A percentile compares a stretch with the other conserved stretches of the same genome.
Conservation (phyloP, 495 filamentous ascomycete genomes). For the Penicillium paradoxum region DNA sequence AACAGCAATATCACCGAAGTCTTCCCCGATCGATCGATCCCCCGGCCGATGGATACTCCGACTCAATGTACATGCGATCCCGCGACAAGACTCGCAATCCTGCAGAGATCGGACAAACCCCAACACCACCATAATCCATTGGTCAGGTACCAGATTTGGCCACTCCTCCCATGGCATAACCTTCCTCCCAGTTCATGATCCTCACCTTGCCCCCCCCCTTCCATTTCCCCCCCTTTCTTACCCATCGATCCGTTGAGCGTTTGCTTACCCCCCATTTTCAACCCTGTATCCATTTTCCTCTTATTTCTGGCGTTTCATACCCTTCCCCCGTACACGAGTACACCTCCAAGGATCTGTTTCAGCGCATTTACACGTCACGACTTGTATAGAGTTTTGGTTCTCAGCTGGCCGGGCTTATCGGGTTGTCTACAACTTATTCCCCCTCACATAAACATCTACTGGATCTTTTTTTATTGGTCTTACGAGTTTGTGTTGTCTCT, state of each 20-base stretch:
- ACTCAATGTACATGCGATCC: slow-evolving; percentile 39
- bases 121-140: slow-evolving; percentile 36
- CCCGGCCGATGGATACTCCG: slow-evolving; percentile 22
- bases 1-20: slow-evolving; percentile 27
- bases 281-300: slow-evolving; percentile 12
- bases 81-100: slow-evolving; percentile 31
- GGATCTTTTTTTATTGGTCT: slow-evolving; percentile 2
- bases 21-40: slow-evolving; percentile 20
- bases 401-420: slow-evolving; percentile 13
- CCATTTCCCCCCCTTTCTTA: not conserved
- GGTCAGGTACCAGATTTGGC: not conserved
- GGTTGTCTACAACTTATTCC: slow-evolving; percentile 19
- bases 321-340: not conserved
- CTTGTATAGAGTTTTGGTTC: slow-evolving; percentile 28
- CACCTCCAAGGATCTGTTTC: slow-evolving; percentile 7
- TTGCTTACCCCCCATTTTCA: not conserved
- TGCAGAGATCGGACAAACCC: slow-evolving; percentile 33
- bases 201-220: not conserved
- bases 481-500: slow-evolving; percentile 5
- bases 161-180: not conserved
- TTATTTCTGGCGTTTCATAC: slow-evolving; percentile 14
- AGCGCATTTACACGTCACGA: slow-evolving; percentile 24
- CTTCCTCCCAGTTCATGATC: not conserved
- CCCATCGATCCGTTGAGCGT: slow-evolving; percentile 14
- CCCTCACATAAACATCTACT: slow-evolving; percentile 21